Conservation (phyloP, 164 flowering plant genomes). For the Berberis thunbergii region DNA sequence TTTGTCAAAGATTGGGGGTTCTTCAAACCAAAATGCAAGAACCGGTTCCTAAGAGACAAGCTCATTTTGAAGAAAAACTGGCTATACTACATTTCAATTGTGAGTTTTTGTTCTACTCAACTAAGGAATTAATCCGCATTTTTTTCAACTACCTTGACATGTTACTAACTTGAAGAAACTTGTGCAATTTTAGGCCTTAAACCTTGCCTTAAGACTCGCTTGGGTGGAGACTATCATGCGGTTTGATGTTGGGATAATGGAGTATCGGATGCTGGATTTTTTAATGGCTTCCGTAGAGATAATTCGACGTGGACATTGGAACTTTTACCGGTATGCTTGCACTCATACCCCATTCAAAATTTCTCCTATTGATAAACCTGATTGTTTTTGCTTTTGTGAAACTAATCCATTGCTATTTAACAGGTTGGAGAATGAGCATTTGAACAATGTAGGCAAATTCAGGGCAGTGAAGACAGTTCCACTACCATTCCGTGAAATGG, state of each 20-base stretch:
- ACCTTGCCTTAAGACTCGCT: conserved; percentile 68
- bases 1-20: conserved; percentile 94
- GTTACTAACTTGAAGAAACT: not conserved
- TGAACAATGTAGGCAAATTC: conserved; percentile 79
- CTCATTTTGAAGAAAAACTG: conserved; percentile 65
- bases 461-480: conserved; percentile 85
- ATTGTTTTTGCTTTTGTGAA: not conserved
- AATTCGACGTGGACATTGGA: conserved; percentile 97
- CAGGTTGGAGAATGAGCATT: conserved; percentile 91
- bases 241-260: conserved; percentile 32
- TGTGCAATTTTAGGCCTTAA: conserved; percentile 42
- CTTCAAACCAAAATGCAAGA: conserved; percentile 53
- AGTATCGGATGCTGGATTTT: conserved; percentile 58
- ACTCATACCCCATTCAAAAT: not conserved
- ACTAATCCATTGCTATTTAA: conserved; percentile 1
- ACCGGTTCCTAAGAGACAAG: conserved; percentile 81
- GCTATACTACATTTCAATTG: conserved; percentile 73
- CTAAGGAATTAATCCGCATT: not conserved
- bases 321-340: conserved; percentile 71
- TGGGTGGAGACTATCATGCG: conserved; percentile 79
- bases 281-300: conserved; percentile 80
- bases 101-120: conserved; percentile 24
- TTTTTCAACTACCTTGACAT: not conserved
- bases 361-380: too few species aligned
- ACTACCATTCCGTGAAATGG: conserved; percentile 67